A percentile compares a stretch with the other conserved stretches of the same genome.
phyloP scores from a whole-genome alignment of 768 basidiomycete species.

The Podaxis sp. region DNA sequence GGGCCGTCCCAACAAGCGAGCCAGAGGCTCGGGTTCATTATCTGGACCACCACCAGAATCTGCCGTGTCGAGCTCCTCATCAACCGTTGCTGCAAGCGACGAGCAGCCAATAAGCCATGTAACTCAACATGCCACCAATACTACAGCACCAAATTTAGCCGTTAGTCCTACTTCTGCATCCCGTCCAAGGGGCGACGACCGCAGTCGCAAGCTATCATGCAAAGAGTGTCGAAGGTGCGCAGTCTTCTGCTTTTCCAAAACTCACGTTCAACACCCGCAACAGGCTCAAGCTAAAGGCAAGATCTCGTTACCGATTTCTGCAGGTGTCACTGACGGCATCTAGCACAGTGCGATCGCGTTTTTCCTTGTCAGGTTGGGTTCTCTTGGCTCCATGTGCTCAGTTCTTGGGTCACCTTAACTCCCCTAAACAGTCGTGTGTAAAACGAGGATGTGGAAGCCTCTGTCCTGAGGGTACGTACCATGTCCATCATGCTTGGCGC shows the following conservation, averaged over 20 bases:
- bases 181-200: conserved; percentile 34
- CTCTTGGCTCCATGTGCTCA: conserved; percentile 2
- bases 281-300: conserved; percentile 51
- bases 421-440: conserved; percentile 48
- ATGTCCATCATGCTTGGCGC: neutral
- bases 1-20: conserved; percentile 3
- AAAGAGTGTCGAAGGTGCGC: conserved; percentile 51
- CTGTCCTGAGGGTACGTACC: conserved; percentile 52
- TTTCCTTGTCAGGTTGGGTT: conserved; percentile 57
- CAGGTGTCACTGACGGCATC: conserved; percentile 5
- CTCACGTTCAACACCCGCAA: conserved; percentile 5
- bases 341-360: conserved; percentile 56
- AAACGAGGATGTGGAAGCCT: conserved; percentile 66
- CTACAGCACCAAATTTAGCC: conserved; percentile 7
- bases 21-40: neutral
- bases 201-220: conserved; percentile 47
- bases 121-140: conserved; percentile 11
- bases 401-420: conserved; percentile 18
- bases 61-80: neutral
- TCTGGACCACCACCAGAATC: neutral
- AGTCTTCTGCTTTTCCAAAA: conserved; percentile 1
- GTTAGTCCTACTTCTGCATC: conserved; percentile 14
- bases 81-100: neutral
- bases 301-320: conserved; percentile 12
- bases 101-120: neutral